Evolutionary conservation across 176 grass and related monocot species (phyloP).

Genomic region (Triticum urartu): DNA sequence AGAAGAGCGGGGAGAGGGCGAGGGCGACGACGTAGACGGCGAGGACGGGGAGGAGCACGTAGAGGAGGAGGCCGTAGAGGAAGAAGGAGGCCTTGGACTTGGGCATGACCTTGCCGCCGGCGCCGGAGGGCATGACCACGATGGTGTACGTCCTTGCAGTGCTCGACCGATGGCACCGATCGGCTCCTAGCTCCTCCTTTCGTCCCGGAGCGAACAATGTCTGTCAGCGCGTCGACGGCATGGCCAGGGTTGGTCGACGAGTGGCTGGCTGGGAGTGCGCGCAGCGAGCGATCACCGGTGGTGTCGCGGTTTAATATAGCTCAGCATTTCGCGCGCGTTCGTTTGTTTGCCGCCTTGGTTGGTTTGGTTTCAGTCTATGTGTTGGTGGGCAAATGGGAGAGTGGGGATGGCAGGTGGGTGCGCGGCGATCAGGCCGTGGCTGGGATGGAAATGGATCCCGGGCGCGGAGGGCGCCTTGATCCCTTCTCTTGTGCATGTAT

Average conservation of each 20-base stretch:
- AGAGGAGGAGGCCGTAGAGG: conserved; percentile 13
- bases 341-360: background rate
- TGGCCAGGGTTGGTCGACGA: background rate
- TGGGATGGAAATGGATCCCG: too few relatives aligned
- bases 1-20: background rate
- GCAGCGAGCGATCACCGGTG: conserved; percentile 13
- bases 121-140: conserved; percentile 2
- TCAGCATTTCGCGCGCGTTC: conserved; percentile 2
- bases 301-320: conserved; percentile 17
- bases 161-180: background rate
- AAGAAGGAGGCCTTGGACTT: conserved; percentile 27
- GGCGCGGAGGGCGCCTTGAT: too few relatives aligned
- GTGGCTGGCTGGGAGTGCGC: background rate
- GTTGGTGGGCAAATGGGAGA: background rate
- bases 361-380: background rate
- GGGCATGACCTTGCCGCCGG: background rate
- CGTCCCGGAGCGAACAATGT: background rate
- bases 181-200: background rate
- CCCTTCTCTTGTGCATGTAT: background rate
- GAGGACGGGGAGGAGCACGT: conserved; percentile 5
- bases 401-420: too few relatives aligned
- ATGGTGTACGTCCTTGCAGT: background rate
- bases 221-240: background rate
- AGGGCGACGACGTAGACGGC: conserved; percentile 4
- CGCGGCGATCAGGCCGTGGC: too few relatives aligned